phyloP scores from a whole-genome alignment of 805 yeast genomes.

The Grigorovia humatica region DNA sequence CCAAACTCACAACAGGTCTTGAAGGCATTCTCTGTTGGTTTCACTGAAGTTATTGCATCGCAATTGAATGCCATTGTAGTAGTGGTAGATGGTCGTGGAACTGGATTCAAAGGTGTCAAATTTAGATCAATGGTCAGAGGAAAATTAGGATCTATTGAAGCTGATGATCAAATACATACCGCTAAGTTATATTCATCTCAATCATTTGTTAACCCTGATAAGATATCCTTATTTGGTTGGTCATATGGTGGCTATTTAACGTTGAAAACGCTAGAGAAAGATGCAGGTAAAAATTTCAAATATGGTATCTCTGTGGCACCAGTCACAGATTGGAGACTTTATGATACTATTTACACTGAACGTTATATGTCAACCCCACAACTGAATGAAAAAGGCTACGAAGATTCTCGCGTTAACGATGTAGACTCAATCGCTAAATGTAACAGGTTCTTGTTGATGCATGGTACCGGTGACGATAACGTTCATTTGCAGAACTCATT shows the following conservation, averaged over 20 bases:
- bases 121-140: slow-evolving; percentile 77
- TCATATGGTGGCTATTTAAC: slow-evolving; percentile 95
- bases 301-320: slow-evolving; percentile 97
- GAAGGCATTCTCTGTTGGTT: slow-evolving; percentile 48
- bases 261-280: slow-evolving; percentile 76
- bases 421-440: slow-evolving; percentile 45
- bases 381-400: slow-evolving; percentile 56
- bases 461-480: slow-evolving; percentile 96
- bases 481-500: slow-evolving; percentile 90
- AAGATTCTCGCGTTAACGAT: slow-evolving; percentile 43
- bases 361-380: slow-evolving; percentile 84
- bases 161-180: slow-evolving; percentile 76
- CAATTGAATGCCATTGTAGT: slow-evolving; percentile 77
- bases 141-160: slow-evolving; percentile 71
- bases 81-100: slow-evolving; percentile 94
- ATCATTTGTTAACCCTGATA: slow-evolving; percentile 53
- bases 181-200: slow-evolving; percentile 60
- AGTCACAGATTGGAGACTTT: slow-evolving; percentile 86
- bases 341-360: slow-evolving; percentile 91
- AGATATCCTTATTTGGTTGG: slow-evolving; percentile 95
- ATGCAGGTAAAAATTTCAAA: slow-evolving; percentile 61
- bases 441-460: slow-evolving; percentile 75
- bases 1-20: slow-evolving; percentile 85
- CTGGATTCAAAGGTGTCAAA: slow-evolving; percentile 75
- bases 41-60: slow-evolving; percentile 69